Conservation (phyloP, 768 basidiomycete species). For the Cystobasidiopsis lactophilus region DNA sequence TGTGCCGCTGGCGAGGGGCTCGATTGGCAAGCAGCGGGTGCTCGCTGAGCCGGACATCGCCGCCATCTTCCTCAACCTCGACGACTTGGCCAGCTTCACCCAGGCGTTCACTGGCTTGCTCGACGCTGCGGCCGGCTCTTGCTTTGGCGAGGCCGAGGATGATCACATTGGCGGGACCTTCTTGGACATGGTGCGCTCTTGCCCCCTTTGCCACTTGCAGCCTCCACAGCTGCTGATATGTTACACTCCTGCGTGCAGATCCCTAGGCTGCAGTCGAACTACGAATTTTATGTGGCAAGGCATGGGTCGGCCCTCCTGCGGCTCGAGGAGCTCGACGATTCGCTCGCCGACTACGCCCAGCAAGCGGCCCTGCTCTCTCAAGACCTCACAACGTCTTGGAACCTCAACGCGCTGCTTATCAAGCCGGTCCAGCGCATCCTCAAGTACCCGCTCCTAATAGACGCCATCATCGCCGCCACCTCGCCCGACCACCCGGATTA, state of each 20-base stretch:
- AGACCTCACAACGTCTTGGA: constrained; percentile 56
- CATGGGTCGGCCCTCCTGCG: constrained; percentile 40
- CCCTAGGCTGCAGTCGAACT: constrained; percentile 16
- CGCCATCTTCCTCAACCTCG: constrained; percentile 18
- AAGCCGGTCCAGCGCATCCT: constrained; percentile 96
- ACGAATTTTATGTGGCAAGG: constrained; percentile 16
- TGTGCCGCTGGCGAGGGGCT: constrained; percentile 8
- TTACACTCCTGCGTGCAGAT: constrained; percentile 4
- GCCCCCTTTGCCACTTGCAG: no score
- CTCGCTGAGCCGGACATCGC: not conserved
- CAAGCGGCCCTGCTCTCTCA: constrained; percentile 24
- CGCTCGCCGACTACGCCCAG: constrained; percentile 42
- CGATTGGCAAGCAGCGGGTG: not conserved
- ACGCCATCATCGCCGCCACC: constrained; percentile 24
- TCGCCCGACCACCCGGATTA: constrained; percentile 16
- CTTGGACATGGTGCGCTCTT: constrained; percentile 15
- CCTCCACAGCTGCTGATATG: no score
- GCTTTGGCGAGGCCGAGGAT: not conserved
- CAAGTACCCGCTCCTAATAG: constrained; percentile 88
- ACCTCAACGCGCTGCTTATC: constrained; percentile 88
- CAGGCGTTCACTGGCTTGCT: constrained; percentile 13
- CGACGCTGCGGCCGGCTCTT: constrained; percentile 3
- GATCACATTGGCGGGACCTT: constrained; percentile 17
- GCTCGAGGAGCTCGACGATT: constrained; percentile 32
- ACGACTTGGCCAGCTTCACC: constrained; percentile 16